These are phyloP conservation scores for Leccinum pellstonianum DNA, from an alignment of 768 basidiomycete species.

Conservation along the genomic window DNA sequence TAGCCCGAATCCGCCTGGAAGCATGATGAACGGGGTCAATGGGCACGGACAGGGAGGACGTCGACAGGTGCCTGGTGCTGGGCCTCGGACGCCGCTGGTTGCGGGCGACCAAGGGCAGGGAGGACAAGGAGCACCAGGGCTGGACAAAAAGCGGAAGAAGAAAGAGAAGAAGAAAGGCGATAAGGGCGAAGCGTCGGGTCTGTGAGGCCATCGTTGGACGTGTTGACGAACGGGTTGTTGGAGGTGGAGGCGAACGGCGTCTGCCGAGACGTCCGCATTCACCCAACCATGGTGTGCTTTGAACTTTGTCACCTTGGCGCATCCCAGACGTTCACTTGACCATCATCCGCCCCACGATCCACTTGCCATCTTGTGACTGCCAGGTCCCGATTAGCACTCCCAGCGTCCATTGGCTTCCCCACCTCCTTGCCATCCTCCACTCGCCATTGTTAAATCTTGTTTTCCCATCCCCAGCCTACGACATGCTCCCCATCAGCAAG, in stretches of 20 bases:
- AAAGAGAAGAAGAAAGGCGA: slow-evolving; percentile 58
- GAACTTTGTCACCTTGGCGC: too few species aligned
- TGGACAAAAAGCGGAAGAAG: slow-evolving; percentile 46
- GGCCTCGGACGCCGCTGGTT: slow-evolving; percentile 47
- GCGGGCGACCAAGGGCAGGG: slow-evolving; percentile 35
- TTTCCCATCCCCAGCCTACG: too few species aligned
- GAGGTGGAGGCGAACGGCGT: slow-evolving; percentile 16
- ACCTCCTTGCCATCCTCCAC: too few species aligned
- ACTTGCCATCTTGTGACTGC: too few species aligned
- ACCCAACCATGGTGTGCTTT: too few species aligned
- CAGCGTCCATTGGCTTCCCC: too few species aligned
- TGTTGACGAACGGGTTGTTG: slow-evolving; percentile 32
- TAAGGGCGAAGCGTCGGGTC: slow-evolving; percentile 31
- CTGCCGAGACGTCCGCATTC: too few species aligned
- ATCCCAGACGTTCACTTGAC: too few species aligned
- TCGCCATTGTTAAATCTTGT: too few species aligned
- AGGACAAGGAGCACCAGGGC: slow-evolving; percentile 29
- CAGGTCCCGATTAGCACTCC: too few species aligned
- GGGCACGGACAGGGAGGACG: slow-evolving; percentile 31
- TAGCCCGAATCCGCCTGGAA: slow-evolving; percentile 54
- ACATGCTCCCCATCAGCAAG: too few species aligned
- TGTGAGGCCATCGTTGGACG: slow-evolving; percentile 37
- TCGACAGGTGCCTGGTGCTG: slow-evolving; percentile 69
- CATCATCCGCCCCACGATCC: too few species aligned
- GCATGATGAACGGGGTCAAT: slow-evolving; percentile 37